These are phyloP conservation scores for Pholiota microspora DNA, from an alignment of 768 basidiomycete species.

Conservation along the genomic window DNA sequence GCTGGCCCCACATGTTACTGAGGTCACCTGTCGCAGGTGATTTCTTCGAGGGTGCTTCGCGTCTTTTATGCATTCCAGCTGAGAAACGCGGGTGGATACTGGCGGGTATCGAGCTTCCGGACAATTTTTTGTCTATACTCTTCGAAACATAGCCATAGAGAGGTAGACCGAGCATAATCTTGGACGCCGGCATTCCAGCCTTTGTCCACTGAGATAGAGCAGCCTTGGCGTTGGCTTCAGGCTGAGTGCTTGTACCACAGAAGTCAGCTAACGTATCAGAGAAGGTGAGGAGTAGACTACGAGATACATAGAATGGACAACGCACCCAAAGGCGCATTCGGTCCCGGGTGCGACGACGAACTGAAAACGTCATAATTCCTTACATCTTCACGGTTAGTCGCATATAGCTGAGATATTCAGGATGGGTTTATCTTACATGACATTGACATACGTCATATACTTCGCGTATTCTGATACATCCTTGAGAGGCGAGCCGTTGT, in stretches of 20 bases:
- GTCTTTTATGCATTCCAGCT: conserved; percentile 32
- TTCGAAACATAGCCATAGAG: conserved; percentile 65
- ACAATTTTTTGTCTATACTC: conserved; percentile 33
- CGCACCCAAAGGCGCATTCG: conserved; percentile 68
- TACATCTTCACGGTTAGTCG: conserved; percentile 17
- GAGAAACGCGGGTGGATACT: conserved; percentile 19
- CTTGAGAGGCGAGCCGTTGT: conserved; percentile 55
- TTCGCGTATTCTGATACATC: conserved; percentile 67
- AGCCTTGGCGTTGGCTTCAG: conserved; percentile 60
- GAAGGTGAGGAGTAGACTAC: background rate
- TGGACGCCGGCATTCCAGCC: conserved; percentile 64
- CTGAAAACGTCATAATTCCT: conserved; percentile 79
- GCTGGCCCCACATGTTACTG: conserved; percentile 46
- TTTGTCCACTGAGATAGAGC: conserved; percentile 62
- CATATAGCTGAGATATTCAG: background rate
- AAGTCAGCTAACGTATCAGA: conserved; percentile 38
- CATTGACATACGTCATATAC: conserved; percentile 63
- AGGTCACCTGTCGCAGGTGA: conserved; percentile 34
- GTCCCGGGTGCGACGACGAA: conserved; percentile 60
- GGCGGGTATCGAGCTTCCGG: conserved; percentile 22
- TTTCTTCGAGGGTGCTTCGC: conserved; percentile 1
- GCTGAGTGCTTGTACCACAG: conserved; percentile 61
- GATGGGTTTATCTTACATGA: conserved; percentile 43
- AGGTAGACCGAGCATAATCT: conserved; percentile 70
- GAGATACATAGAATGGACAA: background rate